Conservation (phyloP, 2,329 filamentous ascomycete genomes). For the Penicillium sp. region DNA sequence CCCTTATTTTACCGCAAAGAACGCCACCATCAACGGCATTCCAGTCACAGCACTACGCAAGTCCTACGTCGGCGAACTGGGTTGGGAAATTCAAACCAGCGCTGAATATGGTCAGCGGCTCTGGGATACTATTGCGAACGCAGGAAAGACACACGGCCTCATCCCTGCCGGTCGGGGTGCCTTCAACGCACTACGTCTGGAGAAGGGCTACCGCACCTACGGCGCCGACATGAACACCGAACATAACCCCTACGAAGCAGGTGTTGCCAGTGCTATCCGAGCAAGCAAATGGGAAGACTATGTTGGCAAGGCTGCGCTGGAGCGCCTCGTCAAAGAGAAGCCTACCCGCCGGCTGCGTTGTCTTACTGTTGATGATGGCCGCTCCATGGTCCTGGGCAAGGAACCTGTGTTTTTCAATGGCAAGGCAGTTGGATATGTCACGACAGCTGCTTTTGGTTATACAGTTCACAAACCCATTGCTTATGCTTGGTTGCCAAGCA, state of each 20-base stretch:
- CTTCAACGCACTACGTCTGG: constrained; percentile 60
- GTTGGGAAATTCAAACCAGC: constrained; percentile 64
- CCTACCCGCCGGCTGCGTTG: constrained; percentile 45
- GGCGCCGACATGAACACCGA: constrained; percentile 63
- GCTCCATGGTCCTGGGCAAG: constrained; percentile 61
- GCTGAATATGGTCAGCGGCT: constrained; percentile 60
- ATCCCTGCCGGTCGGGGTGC: constrained; percentile 61
- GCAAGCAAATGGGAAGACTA: constrained; percentile 40
- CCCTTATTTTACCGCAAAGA: constrained; percentile 54
- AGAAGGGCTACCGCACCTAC: constrained; percentile 60
- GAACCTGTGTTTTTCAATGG: constrained; percentile 59
- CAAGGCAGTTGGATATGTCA: constrained; percentile 57
- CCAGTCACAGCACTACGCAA: constrained; percentile 58
- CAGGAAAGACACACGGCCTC: constrained; percentile 57
- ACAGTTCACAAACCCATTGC: constrained; percentile 60
- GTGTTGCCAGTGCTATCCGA: constrained; percentile 54
- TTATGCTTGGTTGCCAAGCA: constrained; percentile 58
- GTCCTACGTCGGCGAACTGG: constrained; percentile 62
- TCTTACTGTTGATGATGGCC: constrained; percentile 57
- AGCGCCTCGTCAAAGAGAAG: constrained; percentile 41
- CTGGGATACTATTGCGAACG: constrained; percentile 60
- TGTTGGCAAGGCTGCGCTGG: constrained; percentile 54
- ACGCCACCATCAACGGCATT: constrained; percentile 53
- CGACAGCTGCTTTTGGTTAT: constrained; percentile 62
- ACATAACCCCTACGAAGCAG: constrained; percentile 62